Conservation (phyloP, 306 rosid genomes). For the Casuarina glauca region DNA sequence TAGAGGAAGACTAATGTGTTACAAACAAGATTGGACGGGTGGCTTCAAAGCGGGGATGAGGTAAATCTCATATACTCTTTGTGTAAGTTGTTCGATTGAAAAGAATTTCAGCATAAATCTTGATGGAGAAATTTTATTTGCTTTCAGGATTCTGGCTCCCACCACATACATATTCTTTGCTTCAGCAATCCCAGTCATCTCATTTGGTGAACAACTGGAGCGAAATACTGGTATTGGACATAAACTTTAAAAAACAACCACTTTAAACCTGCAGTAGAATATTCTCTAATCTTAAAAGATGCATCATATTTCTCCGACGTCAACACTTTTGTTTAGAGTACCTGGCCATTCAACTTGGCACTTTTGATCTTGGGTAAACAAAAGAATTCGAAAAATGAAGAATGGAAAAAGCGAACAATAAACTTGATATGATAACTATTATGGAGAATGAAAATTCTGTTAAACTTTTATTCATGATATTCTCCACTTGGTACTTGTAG, state of each 20-base stretch:
- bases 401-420: not conserved
- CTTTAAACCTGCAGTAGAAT: constrained; percentile 12
- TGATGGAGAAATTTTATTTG: constrained; percentile 4
- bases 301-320: not conserved
- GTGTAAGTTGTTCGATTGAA: not conserved
- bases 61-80: constrained; percentile 28
- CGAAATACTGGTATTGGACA: constrained; percentile 55
- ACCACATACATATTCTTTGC: constrained; percentile 88
- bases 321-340: not conserved
- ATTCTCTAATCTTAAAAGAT: constrained; percentile 25
- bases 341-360: not conserved
- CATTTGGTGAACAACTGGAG: constrained; percentile 84
- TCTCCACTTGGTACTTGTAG: constrained; percentile 36
- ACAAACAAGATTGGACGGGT: constrained; percentile 85
- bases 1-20: constrained; percentile 76
- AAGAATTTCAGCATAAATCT: not conserved
- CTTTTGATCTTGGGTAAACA: not conserved
- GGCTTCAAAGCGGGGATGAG: constrained; percentile 78
- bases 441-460: not conserved
- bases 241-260: not conserved
- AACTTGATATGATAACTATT: not conserved
- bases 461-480: not conserved
- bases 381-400: not conserved
- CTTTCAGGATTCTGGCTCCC: constrained; percentile 84
- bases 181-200: constrained; percentile 81